A percentile compares a stretch with the other conserved stretches of the same genome.
Evolutionary conservation across 75 land plant genomes (phyloP).

Genomic region (Cupressus sempervirens): DNA sequence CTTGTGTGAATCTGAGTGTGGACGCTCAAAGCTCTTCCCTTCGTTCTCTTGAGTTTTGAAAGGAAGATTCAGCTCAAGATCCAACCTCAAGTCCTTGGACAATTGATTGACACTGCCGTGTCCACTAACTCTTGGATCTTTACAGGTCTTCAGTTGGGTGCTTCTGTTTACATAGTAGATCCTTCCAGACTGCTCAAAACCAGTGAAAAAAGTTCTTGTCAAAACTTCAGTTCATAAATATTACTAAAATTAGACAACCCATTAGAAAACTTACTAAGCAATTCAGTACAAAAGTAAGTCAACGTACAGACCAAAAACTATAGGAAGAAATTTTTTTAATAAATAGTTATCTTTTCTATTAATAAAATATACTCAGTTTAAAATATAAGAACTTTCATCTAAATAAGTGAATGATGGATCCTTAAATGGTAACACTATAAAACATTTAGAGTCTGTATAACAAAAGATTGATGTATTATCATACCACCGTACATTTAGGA

Average conservation of each 20-base stretch:
- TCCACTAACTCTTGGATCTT: neutral
- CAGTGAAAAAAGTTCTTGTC: neutral
- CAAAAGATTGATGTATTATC: no score
- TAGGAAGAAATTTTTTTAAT: no score
- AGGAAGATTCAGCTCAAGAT: slow-evolving; percentile 3
- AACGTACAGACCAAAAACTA: neutral
- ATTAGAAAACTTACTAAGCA: neutral
- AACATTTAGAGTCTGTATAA: no score
- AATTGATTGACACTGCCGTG: neutral
- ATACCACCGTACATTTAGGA: neutral
- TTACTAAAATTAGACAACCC: neutral
- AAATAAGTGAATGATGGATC: no score
- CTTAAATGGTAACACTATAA: neutral
- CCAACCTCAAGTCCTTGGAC: neutral
- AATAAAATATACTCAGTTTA: no score
- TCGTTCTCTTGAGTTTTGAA: neutral
- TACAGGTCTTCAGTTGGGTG: slow-evolving; percentile 5
- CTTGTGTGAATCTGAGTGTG: neutral
- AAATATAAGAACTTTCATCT: no score
- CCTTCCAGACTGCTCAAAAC: slow-evolving; percentile 8
- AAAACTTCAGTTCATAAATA: neutral
- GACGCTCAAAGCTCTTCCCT: neutral
- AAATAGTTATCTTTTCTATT: no score
- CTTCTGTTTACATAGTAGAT: slow-evolving; percentile 7
- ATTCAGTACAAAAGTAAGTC: neutral